A percentile compares a stretch with the other conserved stretches of the same genome.
These are phyloP conservation scores for Schizosaccharomyces pombe DNA, from an alignment of 805 yeast species.

Conservation along the genomic window ASM294v3 CU329670.1:2120501-2121000, in stretches of 20 bases:
- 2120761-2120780: too few species aligned
- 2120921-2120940: background rate
- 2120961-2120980: background rate
- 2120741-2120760: too few species aligned
- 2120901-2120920: too few species aligned
- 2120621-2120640: background rate
- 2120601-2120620: background rate
- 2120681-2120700: too few species aligned
- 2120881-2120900: background rate
- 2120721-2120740: too few species aligned
- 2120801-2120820: slow-evolving; percentile 13
- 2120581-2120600: too few species aligned
- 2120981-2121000: background rate
- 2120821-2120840: slow-evolving; percentile 10
- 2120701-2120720: too few species aligned
- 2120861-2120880: background rate
- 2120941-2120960: background rate
- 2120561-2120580: too few species aligned
- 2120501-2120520: too few species aligned
- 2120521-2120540: too few species aligned
- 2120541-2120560: too few species aligned
- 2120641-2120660: background rate
- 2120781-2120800: slow-evolving; percentile 7
- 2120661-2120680: background rate
- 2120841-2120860: slow-evolving; percentile 7